A percentile compares a stretch with the other conserved stretches of the same genome.
Evolutionary conservation across 2,329 filamentous ascomycete genomes (phyloP).

Genomic region (Fusarium duplospermum): DNA sequence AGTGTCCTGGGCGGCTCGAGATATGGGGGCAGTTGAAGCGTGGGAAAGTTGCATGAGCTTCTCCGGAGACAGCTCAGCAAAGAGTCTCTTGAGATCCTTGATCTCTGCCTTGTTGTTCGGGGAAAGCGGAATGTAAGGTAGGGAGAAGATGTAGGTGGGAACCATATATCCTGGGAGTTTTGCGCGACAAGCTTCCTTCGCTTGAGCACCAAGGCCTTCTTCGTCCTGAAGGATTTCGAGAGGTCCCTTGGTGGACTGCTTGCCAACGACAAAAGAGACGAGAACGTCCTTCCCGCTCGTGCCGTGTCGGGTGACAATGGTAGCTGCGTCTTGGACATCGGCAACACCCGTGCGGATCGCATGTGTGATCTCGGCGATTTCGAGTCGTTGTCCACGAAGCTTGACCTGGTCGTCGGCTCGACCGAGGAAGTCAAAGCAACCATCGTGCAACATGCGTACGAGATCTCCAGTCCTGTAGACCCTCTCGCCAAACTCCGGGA

Average conservation of each 20-base stretch:
- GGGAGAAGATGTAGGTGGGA: conserved; percentile 81
- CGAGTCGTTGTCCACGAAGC: conserved; percentile 86
- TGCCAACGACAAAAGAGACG: conserved; percentile 74
- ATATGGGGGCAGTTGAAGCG: conserved; percentile 37
- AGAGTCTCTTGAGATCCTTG: conserved; percentile 75
- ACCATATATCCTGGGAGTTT: conserved; percentile 89
- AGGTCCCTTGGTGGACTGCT: neutral
- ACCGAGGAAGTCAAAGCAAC: conserved; percentile 87
- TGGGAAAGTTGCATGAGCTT: conserved; percentile 69
- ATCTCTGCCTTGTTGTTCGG: conserved; percentile 90
- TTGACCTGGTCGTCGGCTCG: conserved; percentile 94
- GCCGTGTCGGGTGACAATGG: conserved; percentile 77
- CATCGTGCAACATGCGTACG: conserved; percentile 82
- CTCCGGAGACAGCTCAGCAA: conserved; percentile 68
- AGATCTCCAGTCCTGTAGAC: conserved; percentile 92
- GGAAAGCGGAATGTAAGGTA: conserved; percentile 81
- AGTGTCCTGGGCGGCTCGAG: conserved; percentile 49
- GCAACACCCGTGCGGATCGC: conserved; percentile 73
- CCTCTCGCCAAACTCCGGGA: conserved; percentile 67
- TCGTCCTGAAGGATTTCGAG: conserved; percentile 46
- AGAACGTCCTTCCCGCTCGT: conserved; percentile 84
- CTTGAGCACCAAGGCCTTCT: conserved; percentile 55
- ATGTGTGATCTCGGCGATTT: conserved; percentile 92
- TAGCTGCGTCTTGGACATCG: conserved; percentile 76
- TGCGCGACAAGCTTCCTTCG: conserved; percentile 73